Percentiles rank a stretch among this genome's conserved stretches.
Conservation (phyloP, 2,329 filamentous ascomycete species). For the Aspergillus japonicus region DNA sequence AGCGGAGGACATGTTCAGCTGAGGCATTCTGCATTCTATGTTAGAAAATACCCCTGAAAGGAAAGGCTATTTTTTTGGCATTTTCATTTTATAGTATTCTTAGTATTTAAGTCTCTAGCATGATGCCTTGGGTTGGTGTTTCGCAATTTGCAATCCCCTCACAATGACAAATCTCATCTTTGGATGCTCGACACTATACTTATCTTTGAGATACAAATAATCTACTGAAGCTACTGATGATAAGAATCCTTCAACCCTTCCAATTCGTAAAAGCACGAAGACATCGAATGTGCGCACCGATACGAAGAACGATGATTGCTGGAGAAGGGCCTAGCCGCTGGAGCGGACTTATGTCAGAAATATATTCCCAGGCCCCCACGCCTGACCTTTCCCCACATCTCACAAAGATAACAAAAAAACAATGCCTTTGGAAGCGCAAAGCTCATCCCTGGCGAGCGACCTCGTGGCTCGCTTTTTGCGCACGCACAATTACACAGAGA, state of each 20-base stretch:
- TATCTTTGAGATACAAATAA: neutral
- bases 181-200: neutral
- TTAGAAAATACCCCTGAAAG: neutral
- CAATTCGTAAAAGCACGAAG: too few relatives aligned
- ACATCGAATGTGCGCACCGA: too few relatives aligned
- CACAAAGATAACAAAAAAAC: neutral
- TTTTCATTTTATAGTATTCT: neutral
- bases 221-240: too few relatives aligned
- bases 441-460: constrained; percentile 27
- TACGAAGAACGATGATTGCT: too few relatives aligned
- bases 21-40: constrained; percentile 23
- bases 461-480: constrained; percentile 47
- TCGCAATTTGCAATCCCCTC: neutral
- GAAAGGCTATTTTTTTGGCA: neutral
- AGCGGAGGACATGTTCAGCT: constrained; percentile 72
- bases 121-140: neutral
- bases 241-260: too few relatives aligned
- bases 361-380: neutral
- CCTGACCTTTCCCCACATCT: neutral
- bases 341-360: neutral
- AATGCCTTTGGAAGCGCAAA: constrained; percentile 12
- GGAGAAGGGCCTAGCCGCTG: neutral
- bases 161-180: neutral
- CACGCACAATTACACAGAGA: constrained; percentile 48
- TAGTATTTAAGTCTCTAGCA: neutral